phyloP scores from a whole-genome alignment of 2,329 filamentous ascomycete genomes.

The Colletotrichum sublineola region DNA sequence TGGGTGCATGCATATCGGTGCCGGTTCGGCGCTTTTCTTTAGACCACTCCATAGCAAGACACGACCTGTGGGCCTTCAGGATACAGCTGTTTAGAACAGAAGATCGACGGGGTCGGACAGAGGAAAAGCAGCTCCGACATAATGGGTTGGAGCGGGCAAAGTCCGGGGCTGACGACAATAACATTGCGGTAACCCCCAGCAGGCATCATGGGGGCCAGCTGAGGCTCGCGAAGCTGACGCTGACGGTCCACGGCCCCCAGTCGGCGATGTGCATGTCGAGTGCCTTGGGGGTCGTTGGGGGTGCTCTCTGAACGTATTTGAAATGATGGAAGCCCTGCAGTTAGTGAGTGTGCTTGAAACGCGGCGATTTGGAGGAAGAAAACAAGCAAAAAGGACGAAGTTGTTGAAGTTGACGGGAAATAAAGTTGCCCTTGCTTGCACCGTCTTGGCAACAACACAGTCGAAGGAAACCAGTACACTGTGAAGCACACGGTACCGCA shows the following conservation, averaged over 20 bases:
- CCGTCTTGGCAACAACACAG: not conserved
- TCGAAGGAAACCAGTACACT: not conserved
- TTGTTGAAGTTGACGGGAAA: not conserved
- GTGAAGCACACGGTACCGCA: not conserved
- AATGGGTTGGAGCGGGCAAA: not conserved
- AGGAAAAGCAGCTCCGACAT: not conserved
- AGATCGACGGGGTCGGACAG: not conserved
- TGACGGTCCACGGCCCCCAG: conserved; percentile 5
- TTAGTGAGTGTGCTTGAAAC: not conserved
- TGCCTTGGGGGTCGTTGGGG: not conserved
- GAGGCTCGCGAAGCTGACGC: not conserved
- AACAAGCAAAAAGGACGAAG: not conserved
- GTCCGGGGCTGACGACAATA: not conserved
- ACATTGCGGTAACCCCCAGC: not conserved
- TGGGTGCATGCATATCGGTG: conserved; percentile 27
- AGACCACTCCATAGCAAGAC: not conserved
- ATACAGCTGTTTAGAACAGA: not conserved
- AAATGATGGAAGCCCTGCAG: not conserved
- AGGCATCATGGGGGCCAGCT: conserved; percentile 1
- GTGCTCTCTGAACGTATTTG: too few species aligned
- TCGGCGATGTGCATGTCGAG: conserved; percentile 7
- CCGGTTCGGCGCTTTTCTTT: conserved; percentile 28
- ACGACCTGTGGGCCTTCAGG: not conserved
- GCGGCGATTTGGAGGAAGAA: not conserved
- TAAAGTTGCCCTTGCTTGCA: not conserved